Conservation (phyloP, 768 basidiomycete species). For the Hortiboletus campestris region DNA sequence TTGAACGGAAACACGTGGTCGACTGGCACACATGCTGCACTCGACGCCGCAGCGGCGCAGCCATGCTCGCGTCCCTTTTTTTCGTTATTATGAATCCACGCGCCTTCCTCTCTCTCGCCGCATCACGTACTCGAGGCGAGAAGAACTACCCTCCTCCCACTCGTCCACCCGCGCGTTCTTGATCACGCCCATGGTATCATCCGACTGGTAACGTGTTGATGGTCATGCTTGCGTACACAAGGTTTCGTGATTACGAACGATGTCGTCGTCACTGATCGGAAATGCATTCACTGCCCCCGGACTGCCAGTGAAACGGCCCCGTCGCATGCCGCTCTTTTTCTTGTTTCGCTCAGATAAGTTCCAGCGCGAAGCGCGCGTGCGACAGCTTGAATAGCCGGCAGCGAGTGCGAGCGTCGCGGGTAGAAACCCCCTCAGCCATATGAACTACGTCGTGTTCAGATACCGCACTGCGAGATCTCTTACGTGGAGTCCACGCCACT, state of each 20-base stretch:
- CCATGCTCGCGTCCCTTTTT: conserved; percentile 1
- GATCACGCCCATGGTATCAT: neutral
- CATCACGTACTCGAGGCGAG: conserved; percentile 1
- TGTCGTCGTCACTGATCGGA: neutral
- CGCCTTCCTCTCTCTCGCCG: neutral
- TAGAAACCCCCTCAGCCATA: neutral
- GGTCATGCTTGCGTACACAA: neutral
- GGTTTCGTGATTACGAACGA: neutral
- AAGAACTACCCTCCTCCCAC: neutral
- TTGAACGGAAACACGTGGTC: conserved; percentile 18
- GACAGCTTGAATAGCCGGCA: neutral
- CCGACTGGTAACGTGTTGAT: conserved; percentile 5
- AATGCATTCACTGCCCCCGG: neutral
- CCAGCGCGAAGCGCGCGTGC: neutral
- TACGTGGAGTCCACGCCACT: neutral
- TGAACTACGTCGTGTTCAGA: neutral
- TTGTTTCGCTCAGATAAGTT: neutral
- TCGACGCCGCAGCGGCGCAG: neutral
- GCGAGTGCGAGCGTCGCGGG: neutral
- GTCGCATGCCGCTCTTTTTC: neutral
- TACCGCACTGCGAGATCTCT: neutral
- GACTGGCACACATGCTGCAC: neutral
- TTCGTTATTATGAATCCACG: conserved; percentile 3
- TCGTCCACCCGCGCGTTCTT: neutral
- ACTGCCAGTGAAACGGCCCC: neutral